Conservation (phyloP, 2,329 filamentous ascomycete species). For the Elsinoe arachidis region DNA sequence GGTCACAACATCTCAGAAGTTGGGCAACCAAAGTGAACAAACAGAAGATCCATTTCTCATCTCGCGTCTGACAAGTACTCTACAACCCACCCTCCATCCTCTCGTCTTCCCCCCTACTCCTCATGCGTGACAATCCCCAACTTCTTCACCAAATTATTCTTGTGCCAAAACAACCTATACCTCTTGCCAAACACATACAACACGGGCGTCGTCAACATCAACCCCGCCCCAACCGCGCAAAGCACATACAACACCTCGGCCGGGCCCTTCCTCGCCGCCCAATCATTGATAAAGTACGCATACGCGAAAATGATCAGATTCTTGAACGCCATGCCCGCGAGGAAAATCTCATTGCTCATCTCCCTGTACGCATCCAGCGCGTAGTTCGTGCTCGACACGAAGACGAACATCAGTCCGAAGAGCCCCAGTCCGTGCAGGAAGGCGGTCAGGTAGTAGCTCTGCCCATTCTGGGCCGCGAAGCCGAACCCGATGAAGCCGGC, state of each 20-base stretch:
- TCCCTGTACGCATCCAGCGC: constrained; percentile 34
- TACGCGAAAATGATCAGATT: constrained; percentile 38
- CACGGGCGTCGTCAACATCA: constrained; percentile 5
- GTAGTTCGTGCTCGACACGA: constrained; percentile 29
- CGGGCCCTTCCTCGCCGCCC: constrained; percentile 30
- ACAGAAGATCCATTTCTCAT: background rate
- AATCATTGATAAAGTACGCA: constrained; percentile 37
- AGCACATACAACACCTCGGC: constrained; percentile 33
- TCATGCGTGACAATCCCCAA: constrained; percentile 14
- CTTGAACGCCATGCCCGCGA: constrained; percentile 37
- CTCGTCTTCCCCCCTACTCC: background rate
- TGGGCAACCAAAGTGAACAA: background rate
- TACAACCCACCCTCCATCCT: background rate
- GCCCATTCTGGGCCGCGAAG: constrained; percentile 17
- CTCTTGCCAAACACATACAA: constrained; percentile 12
- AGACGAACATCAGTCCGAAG: constrained; percentile 23
- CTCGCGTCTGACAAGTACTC: background rate
- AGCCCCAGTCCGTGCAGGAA: constrained; percentile 20
- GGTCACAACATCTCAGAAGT: too few species aligned
- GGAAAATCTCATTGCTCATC: constrained; percentile 37
- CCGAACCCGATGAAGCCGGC: constrained; percentile 28
- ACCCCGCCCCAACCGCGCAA: constrained; percentile 20
- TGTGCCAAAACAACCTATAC: constrained; percentile 13
- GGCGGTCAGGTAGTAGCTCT: constrained; percentile 18
- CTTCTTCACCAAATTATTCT: constrained; percentile 12